Percentiles rank a stretch among this genome's conserved stretches.
These are phyloP conservation scores for Eucalyptus regnans DNA, from an alignment of 345 rosid genomes.

Conservation along the genomic window DNA sequence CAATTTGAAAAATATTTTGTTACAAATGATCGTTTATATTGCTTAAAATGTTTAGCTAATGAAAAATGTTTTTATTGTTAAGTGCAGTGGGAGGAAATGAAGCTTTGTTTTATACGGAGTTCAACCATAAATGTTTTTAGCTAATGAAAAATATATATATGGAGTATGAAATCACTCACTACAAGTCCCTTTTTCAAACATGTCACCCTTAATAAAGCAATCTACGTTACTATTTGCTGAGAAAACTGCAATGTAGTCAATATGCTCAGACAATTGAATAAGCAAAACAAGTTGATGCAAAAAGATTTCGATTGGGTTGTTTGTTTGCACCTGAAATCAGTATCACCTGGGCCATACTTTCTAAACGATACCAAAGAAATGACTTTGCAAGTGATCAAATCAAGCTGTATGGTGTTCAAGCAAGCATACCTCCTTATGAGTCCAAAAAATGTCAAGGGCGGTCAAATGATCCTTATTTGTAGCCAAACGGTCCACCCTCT, in stretches of 20 bases:
- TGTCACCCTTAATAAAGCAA: background rate
- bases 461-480: background rate
- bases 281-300: background rate
- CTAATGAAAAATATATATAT: too few relatives aligned
- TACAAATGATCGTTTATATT: rapidly evolving
- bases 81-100: background rate
- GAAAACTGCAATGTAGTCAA: background rate
- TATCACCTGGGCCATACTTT: background rate
- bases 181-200: background rate
- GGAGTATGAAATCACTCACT: background rate
- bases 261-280: background rate
- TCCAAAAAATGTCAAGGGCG: rapidly evolving
- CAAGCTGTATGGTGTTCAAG: background rate
- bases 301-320: background rate
- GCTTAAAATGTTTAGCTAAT: too few relatives aligned
- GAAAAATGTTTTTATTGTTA: background rate
- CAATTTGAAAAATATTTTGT: too few relatives aligned
- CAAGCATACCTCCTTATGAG: rapidly evolving
- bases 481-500: background rate
- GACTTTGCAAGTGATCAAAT: background rate
- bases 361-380: rapidly evolving
- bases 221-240: rapidly evolving
- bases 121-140: background rate
- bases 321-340: background rate
- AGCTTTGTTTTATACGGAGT: background rate